A percentile compares a stretch with the other conserved stretches of the same genome.
Evolutionary conservation across 108 stramenopile genomes (phyloP).

Genomic region (Tribonema minus): DNA sequence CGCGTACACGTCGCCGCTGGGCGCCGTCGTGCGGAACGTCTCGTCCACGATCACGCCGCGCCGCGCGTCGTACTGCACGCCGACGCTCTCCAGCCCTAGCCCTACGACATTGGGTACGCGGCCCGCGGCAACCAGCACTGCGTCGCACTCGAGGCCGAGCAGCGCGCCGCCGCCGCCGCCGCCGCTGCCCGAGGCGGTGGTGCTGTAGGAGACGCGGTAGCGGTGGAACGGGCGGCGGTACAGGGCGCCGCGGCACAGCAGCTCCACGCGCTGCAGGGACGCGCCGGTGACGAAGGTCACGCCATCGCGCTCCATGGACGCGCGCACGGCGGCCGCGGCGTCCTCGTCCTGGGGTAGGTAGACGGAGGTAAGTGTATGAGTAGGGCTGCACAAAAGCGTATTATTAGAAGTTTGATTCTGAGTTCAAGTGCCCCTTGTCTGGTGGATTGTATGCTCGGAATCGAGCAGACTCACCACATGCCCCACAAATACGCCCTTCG

Average conservation of each 20-base stretch:
- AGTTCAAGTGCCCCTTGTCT: too few relatives aligned
- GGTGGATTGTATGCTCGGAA: too few relatives aligned
- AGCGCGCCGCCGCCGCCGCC: constrained; percentile 67
- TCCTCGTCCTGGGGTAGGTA: constrained; percentile 68
- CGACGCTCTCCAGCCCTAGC: constrained; percentile 76
- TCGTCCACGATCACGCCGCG: constrained; percentile 77
- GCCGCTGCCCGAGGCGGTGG: background rate
- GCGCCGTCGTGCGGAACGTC: constrained; percentile 70
- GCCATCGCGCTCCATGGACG: constrained; percentile 24
- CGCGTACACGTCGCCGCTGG: constrained; percentile 77
- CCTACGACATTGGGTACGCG: constrained; percentile 80
- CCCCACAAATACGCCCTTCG: too few relatives aligned
- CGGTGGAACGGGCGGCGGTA: constrained; percentile 62
- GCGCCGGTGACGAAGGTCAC: constrained; percentile 23
- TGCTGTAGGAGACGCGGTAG: constrained; percentile 59
- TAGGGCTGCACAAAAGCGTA: too few relatives aligned
- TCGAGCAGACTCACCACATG: too few relatives aligned
- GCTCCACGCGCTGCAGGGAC: constrained; percentile 37
- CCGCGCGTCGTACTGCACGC: constrained; percentile 68
- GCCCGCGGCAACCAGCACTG: constrained; percentile 79
- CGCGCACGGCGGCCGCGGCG: constrained; percentile 60
- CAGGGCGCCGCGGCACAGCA: constrained; percentile 29
- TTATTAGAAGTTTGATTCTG: too few relatives aligned
- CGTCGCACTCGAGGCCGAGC: constrained; percentile 61
- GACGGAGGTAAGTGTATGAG: too few relatives aligned